phyloP scores from a whole-genome alignment of 768 basidiomycete genomes.

The Russula vinacea region DNA sequence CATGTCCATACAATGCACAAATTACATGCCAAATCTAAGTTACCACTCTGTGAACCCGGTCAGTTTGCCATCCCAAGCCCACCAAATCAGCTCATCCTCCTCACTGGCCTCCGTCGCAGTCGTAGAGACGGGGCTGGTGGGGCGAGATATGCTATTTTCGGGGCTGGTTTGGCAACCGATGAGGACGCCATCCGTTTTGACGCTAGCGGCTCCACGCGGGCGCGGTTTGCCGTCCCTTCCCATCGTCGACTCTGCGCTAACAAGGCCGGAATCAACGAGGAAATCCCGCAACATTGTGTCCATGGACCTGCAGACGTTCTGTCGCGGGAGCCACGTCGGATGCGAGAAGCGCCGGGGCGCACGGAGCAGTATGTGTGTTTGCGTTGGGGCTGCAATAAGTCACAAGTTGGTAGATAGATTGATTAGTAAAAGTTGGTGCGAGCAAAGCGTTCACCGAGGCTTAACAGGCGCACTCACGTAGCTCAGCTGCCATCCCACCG shows the following conservation, averaged over 20 bases:
- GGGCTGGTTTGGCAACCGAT: conserved; percentile 34
- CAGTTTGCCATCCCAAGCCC: conserved; percentile 50
- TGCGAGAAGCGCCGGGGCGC: conserved; percentile 49
- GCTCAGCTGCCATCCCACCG: conserved; percentile 43
- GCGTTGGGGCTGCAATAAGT: conserved; percentile 52
- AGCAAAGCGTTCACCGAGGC: background rate
- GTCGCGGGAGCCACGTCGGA: conserved; percentile 48
- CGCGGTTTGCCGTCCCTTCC: conserved; percentile 34
- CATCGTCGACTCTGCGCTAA: conserved; percentile 19
- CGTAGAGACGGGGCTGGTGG: background rate
- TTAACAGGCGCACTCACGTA: conserved; percentile 39
- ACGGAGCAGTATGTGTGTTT: conserved; percentile 46
- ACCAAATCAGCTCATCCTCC: conserved; percentile 51
- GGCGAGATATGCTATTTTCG: conserved; percentile 11
- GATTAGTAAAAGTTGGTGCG: background rate
- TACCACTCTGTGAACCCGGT: conserved; percentile 49
- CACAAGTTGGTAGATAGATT: background rate
- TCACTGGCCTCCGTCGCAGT: conserved; percentile 32
- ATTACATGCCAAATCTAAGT: background rate
- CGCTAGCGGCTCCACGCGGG: conserved; percentile 20
- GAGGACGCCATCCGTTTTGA: conserved; percentile 44
- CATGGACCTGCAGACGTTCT: conserved; percentile 41
- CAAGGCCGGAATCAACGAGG: conserved; percentile 35
- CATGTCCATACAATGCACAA: background rate
- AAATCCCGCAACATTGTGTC: conserved; percentile 41